phyloP scores from a whole-genome alignment of 192 early-diverging fungal species.

The Entophlyctis helioformis region DNA sequence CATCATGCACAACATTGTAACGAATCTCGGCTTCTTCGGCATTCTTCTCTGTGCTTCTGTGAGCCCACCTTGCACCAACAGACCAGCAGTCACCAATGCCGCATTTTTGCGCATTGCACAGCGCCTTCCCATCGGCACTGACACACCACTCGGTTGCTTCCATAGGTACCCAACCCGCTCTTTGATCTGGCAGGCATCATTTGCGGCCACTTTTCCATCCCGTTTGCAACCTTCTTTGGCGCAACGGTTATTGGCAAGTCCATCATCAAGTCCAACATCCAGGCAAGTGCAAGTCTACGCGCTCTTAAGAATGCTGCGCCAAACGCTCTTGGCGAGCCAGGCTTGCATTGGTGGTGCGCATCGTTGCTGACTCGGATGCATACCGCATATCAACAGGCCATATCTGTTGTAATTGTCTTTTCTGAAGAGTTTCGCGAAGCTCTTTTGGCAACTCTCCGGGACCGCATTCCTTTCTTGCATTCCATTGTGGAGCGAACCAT shows the following conservation, averaged over 20 bases:
- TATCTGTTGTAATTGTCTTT: constrained; percentile 75
- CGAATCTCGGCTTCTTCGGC: constrained; percentile 73
- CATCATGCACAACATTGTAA: constrained; percentile 56
- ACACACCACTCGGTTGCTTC: not conserved
- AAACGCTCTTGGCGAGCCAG: too few relatives aligned
- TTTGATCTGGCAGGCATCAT: constrained; percentile 95
- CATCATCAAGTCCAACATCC: constrained; percentile 73
- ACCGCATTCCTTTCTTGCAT: constrained; percentile 44
- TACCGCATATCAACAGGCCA: too few relatives aligned
- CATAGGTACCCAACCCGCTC: constrained; percentile 84
- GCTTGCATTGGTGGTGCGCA: too few relatives aligned
- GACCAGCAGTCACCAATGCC: too few relatives aligned
- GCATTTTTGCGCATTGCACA: too few relatives aligned
- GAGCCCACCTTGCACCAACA: constrained; percentile 1
- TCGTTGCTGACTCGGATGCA: too few relatives aligned
- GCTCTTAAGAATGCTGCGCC: too few relatives aligned
- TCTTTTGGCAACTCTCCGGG: constrained; percentile 41
- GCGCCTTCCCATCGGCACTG: too few relatives aligned
- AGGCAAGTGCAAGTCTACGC: constrained; percentile 37
- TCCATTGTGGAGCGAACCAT: constrained; percentile 27
- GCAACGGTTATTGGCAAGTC: constrained; percentile 94
- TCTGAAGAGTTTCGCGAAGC: constrained; percentile 62
- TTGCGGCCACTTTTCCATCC: constrained; percentile 82
- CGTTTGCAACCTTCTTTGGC: constrained; percentile 90
- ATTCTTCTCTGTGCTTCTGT: constrained; percentile 86